Evolutionary conservation across 495 filamentous ascomycete genomes (phyloP).

Genomic region (Viridothelium virens): DNA sequence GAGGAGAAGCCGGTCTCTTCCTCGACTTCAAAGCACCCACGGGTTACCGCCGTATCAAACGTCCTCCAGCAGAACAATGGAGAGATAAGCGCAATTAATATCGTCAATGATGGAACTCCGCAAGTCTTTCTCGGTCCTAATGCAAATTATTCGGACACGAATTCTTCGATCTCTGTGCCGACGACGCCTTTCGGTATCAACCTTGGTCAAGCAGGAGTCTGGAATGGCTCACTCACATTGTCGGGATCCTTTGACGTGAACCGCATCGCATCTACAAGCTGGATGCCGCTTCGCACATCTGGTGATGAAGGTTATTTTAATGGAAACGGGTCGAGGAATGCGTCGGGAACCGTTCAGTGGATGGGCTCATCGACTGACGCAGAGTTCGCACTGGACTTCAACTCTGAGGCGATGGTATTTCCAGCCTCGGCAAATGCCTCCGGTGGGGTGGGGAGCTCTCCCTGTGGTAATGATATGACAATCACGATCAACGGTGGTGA

Average conservation of each 20-base stretch:
- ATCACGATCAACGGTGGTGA: background rate
- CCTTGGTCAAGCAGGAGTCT: background rate
- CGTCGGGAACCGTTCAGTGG: background rate
- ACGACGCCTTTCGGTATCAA: conserved; percentile 6
- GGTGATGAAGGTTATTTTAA: background rate
- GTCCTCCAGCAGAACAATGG: conserved; percentile 7
- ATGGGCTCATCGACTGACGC: background rate
- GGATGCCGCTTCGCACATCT: background rate
- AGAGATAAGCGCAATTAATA: background rate
- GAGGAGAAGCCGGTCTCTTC: background rate
- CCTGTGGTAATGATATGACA: conserved; percentile 4
- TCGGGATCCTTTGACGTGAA: conserved; percentile 8
- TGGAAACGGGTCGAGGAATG: background rate
- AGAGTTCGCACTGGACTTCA: background rate
- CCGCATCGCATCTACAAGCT: background rate
- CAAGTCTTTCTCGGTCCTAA: conserved; percentile 1
- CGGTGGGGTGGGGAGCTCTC: background rate
- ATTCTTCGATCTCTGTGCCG: background rate
- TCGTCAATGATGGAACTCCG: conserved; percentile 4
- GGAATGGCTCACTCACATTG: conserved; percentile 6
- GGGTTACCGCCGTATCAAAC: background rate
- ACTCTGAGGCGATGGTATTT: background rate
- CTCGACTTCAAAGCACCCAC: background rate
- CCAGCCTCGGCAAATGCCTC: background rate
- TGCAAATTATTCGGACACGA: background rate